Conservation (phyloP, 139 green algal genomes). For the Micractinium conductrix region DNA sequence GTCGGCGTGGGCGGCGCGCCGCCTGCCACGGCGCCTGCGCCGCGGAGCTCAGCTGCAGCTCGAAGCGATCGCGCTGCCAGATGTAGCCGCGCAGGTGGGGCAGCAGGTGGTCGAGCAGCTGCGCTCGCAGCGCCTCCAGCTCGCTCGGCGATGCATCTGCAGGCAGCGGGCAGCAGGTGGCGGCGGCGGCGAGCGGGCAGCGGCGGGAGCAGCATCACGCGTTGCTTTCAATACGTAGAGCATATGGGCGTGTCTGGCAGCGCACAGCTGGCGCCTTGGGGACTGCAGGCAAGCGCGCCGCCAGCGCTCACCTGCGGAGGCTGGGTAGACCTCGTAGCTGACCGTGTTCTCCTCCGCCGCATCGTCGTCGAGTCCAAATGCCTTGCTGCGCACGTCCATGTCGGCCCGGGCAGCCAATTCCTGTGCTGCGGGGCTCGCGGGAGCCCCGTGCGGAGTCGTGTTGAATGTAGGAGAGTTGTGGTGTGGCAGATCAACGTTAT, state of each 20-base stretch:
- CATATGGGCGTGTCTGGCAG: no score
- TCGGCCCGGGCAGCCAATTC: not conserved
- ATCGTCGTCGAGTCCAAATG: constrained; percentile 10
- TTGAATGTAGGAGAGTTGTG: no score
- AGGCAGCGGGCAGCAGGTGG: not conserved
- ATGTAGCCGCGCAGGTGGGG: constrained; percentile 44
- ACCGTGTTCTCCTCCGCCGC: constrained; percentile 16
- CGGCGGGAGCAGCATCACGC: no score
- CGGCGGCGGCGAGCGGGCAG: not conserved
- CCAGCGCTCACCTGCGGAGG: not conserved
- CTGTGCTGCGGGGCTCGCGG: no score
- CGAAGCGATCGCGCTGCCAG: constrained; percentile 62
- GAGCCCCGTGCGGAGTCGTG: not conserved
- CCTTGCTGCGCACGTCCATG: constrained; percentile 13
- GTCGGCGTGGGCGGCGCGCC: no score
- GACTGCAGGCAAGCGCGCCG: no score
- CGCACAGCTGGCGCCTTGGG: no score
- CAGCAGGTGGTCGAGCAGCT: constrained; percentile 26
- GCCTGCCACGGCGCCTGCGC: constrained; percentile 18
- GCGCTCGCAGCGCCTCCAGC: not conserved
- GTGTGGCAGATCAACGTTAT: no score
- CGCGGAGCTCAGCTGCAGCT: constrained; percentile 16
- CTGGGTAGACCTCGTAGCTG: constrained; percentile 11
- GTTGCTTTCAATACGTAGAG: no score
- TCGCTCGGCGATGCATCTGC: not conserved